Evolutionary conservation across 495 filamentous ascomycete species (phyloP).

Genomic region (Penicillium pancosmium): DNA sequence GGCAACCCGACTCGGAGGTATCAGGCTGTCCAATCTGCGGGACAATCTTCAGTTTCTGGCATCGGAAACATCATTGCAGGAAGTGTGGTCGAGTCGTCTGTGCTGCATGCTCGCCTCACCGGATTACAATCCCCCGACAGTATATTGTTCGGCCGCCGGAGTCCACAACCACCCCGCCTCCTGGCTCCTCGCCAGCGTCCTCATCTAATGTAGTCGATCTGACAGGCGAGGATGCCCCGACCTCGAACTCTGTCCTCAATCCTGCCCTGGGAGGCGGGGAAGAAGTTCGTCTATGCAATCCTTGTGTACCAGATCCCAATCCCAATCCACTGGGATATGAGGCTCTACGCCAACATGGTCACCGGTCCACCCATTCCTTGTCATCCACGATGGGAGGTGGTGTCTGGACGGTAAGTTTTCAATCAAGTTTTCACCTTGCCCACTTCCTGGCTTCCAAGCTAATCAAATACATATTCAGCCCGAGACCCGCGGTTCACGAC

Average conservation of each 20-base stretch:
- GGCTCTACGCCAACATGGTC: slow-evolving; percentile 28
- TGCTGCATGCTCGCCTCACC: slow-evolving; percentile 86
- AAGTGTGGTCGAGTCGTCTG: slow-evolving; percentile 97
- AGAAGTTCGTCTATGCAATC: slow-evolving; percentile 89
- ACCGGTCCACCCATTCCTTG: slow-evolving; percentile 28
- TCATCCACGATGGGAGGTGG: slow-evolving; percentile 22
- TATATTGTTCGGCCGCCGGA: slow-evolving; percentile 87
- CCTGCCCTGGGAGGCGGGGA: slow-evolving; percentile 74
- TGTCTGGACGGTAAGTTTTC: slow-evolving; percentile 15
- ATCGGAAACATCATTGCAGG: slow-evolving; percentile 91
- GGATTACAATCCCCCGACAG: slow-evolving; percentile 90
- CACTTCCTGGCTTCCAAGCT: neutral
- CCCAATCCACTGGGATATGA: slow-evolving; percentile 57
- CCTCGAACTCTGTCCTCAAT: slow-evolving; percentile 37
- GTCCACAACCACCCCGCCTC: slow-evolving; percentile 22
- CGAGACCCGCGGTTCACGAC: slow-evolving; percentile 11
- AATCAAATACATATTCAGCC: neutral
- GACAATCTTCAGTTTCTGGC: slow-evolving; percentile 79
- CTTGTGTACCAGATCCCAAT: slow-evolving; percentile 91
- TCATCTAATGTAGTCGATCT: slow-evolving; percentile 40
- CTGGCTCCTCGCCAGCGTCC: slow-evolving; percentile 23
- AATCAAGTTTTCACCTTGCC: neutral
- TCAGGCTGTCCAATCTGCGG: slow-evolving; percentile 80
- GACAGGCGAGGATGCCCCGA: slow-evolving; percentile 39
- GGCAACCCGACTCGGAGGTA: slow-evolving; percentile 85